These are phyloP conservation scores for Vitellaria paradoxa DNA, from an alignment of 179 eudicot genomes.

Conservation along the genomic window DNA sequence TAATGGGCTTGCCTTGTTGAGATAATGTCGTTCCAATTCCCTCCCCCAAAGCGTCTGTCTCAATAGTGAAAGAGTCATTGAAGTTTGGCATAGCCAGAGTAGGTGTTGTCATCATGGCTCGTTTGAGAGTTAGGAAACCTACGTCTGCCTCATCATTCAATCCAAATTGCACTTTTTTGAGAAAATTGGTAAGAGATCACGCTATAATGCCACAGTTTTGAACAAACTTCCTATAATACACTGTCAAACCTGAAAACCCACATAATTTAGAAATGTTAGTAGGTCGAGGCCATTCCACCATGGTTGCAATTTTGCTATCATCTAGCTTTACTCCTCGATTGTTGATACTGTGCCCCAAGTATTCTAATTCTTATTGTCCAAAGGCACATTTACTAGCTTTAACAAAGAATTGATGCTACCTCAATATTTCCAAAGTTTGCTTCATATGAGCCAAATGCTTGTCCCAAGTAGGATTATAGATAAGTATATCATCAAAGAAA, in stretches of 20 bases:
- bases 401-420: too few relatives aligned
- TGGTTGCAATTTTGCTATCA: background rate
- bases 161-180: background rate
- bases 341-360: too few relatives aligned
- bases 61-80: background rate
- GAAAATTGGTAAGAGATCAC: background rate
- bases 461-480: too few relatives aligned
- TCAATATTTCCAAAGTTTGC: too few relatives aligned
- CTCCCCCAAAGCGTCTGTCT: background rate
- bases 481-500: too few relatives aligned
- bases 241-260: background rate
- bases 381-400: too few relatives aligned
- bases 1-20: background rate
- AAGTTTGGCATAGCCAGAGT: background rate
- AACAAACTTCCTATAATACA: conserved; percentile 1
- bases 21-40: background rate
- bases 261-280: background rate
- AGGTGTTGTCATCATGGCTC: background rate
- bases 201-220: background rate
- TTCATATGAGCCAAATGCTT: too few relatives aligned
- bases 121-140: background rate
- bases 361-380: too few relatives aligned
- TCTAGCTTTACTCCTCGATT: background rate
- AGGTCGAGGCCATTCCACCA: background rate
- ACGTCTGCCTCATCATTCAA: background rate